Percentiles rank a stretch among this genome's conserved stretches.
Evolutionary conservation across 163 green algal genomes (phyloP).

Genomic region (Scenedesmus sp.): DNA sequence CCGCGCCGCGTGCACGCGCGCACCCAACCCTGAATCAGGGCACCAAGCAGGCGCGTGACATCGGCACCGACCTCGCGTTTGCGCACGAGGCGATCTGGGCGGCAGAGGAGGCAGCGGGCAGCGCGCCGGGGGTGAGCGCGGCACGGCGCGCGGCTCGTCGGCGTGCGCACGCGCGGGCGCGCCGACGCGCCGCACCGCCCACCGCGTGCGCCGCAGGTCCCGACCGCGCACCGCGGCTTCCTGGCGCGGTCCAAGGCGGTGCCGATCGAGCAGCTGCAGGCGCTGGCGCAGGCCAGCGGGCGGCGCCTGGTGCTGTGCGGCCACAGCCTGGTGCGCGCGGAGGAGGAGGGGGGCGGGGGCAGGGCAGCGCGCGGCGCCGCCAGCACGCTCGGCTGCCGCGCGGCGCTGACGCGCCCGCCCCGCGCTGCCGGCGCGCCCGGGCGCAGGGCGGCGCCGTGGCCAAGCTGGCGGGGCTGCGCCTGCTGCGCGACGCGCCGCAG

Average conservation of each 20-base stretch:
- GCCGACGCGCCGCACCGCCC: no score
- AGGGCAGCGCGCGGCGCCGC: no score
- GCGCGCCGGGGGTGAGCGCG: conserved; percentile 3
- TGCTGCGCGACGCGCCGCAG: conserved; percentile 54
- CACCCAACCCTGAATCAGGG: no score
- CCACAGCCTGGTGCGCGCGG: conserved; percentile 51
- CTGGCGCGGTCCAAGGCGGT: conserved; percentile 67
- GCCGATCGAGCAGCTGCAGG: conserved; percentile 68
- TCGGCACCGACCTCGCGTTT: conserved; percentile 70
- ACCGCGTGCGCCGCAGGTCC: conserved; percentile 46
- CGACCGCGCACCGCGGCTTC: conserved; percentile 80
- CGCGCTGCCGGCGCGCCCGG: background rate
- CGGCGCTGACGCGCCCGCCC: no score
- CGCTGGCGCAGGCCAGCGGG: conserved; percentile 52
- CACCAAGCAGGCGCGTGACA: conserved; percentile 76
- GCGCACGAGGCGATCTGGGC: conserved; percentile 61
- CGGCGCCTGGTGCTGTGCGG: conserved; percentile 80
- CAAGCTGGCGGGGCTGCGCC: conserved; percentile 70
- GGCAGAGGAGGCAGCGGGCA: conserved; percentile 1
- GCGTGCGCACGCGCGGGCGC: no score
- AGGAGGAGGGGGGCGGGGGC: conserved; percentile 25
- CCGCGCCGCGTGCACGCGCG: no score
- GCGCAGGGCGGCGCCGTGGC: conserved; percentile 77
- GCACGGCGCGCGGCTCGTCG: no score
- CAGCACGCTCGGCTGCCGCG: no score